Evolutionary conservation across 2,329 filamentous ascomycete species (phyloP), one percentile per base, ranked within the genome.

Genomic region (Fusarium pseudonygamai): DNA sequence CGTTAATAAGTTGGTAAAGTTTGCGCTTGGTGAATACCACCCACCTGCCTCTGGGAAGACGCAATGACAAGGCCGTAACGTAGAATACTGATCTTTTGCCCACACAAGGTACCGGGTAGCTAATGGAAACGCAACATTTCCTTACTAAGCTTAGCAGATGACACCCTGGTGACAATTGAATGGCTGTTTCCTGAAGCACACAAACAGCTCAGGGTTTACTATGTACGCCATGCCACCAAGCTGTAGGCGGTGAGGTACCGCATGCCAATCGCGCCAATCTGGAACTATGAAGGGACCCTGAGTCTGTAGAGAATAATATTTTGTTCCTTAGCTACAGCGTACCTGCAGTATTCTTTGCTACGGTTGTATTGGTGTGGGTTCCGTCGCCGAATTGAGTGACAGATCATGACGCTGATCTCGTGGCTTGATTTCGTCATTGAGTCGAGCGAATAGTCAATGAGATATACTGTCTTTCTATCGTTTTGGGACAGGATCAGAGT

Each of bases 251-350:
- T 67, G 68, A 75, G 73, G 68, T 67, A 70, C 63, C 52, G 7
- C 46, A 57, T 60, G 40, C 57, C 66, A 74, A 77, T 77, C 68
- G 71, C 61, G 71, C 75, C 62, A 61, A 74, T 74, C 71, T 68
- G 55, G 30, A 46, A 56, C 56, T 56, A 49, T 45, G 39, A 49
- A 53, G 47, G 36, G 53, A 43, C 57, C 71, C 57, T 69, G 57
- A 60, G 34, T 69, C 57, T 45, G 42, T 55, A 71, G 56, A 70
- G 47, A 26, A 64, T 49, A 61, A 42, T 45, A 69, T 61, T 52
- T 60, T 46, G 18, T 49, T 30, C 52, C 47, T 56, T 71, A 74
- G 72, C 63, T 61, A 70, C 68, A 64, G 61, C 59, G 73, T 77
- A 77, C 75, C 75, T 77, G 60, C 52, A 70, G 67, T 52, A 20